A percentile compares a stretch with the other conserved stretches of the same genome.
Evolutionary conservation across 139 green algal species (phyloP).

Genomic region (Chlorella sp.): DNA sequence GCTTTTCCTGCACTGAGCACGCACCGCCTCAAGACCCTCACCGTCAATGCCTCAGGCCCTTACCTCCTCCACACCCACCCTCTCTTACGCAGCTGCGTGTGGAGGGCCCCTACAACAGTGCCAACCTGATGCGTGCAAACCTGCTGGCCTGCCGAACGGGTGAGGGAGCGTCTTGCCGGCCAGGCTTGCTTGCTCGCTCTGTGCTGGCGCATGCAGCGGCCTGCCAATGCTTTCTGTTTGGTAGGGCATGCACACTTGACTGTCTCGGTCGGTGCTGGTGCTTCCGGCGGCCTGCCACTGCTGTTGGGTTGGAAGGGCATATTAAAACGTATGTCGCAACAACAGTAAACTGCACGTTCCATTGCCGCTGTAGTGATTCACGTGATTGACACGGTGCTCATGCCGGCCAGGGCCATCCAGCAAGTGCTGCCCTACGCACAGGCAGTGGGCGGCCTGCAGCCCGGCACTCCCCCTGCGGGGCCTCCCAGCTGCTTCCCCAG

Average conservation of each 20-base stretch:
- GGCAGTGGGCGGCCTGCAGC: not conserved
- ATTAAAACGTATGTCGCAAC: no score
- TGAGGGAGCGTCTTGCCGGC: no score
- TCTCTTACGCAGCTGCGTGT: slow-evolving; percentile 7
- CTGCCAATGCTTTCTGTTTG: no score
- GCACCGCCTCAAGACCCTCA: no score
- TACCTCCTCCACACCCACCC: not conserved
- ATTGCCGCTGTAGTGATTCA: not conserved
- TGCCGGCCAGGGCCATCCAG: not conserved
- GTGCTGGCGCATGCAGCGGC: no score
- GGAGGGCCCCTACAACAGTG: not conserved
- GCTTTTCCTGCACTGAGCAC: no score
- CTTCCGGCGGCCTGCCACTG: no score
- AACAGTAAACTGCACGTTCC: no score
- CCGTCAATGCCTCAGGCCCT: not conserved
- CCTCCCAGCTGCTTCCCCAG: not conserved
- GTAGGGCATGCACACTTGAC: no score
- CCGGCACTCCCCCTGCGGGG: not conserved
- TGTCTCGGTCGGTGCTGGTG: no score
- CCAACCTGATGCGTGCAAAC: slow-evolving; percentile 7
- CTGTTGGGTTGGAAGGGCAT: no score
- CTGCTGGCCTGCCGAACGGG: slow-evolving; percentile 11
- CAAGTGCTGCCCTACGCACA: not conserved
- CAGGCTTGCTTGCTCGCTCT: no score
- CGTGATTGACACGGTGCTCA: slow-evolving; percentile 12